Evolutionary conservation across 768 basidiomycete species (phyloP).

Genomic region (Leccinum disarticulatum): DNA sequence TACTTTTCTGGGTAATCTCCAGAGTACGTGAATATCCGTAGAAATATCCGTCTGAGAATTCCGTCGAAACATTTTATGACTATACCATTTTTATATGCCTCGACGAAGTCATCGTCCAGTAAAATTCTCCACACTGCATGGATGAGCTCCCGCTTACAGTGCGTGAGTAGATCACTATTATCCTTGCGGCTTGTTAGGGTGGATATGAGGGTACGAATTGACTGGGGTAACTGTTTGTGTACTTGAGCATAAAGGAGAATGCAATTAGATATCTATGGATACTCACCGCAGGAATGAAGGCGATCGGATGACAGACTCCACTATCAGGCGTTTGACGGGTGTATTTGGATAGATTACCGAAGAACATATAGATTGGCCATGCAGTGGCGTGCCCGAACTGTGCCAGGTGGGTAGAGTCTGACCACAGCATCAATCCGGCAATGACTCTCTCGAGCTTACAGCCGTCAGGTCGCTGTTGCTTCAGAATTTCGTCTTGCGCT

Average conservation of each 20-base stretch:
- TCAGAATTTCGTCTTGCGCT: not conserved
- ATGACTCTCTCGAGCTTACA: not conserved
- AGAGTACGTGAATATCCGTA: not conserved
- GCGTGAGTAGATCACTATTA: not conserved
- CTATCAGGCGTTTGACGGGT: not conserved
- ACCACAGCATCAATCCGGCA: not conserved
- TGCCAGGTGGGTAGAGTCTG: not conserved
- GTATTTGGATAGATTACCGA: not conserved
- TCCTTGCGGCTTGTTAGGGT: not conserved
- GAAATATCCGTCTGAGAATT: not conserved
- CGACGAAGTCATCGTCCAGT: not conserved
- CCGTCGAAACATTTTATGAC: not conserved
- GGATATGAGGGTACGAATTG: not conserved
- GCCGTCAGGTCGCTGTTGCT: not conserved
- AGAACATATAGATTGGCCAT: not conserved
- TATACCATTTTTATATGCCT: not conserved
- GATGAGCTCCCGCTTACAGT: not conserved
- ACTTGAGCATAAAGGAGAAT: not conserved
- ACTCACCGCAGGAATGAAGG: not conserved
- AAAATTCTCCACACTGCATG: not conserved
- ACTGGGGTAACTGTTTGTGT: not conserved
- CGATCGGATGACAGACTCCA: not conserved
- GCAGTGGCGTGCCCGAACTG: not conserved
- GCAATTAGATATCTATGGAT: not conserved
- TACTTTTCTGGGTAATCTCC: not conserved